Percentiles rank a stretch among this genome's conserved stretches.
These are phyloP conservation scores for Lodderomyces metapsilosis DNA, from an alignment of 1,139 yeast species.

Conservation along the genomic window DNA sequence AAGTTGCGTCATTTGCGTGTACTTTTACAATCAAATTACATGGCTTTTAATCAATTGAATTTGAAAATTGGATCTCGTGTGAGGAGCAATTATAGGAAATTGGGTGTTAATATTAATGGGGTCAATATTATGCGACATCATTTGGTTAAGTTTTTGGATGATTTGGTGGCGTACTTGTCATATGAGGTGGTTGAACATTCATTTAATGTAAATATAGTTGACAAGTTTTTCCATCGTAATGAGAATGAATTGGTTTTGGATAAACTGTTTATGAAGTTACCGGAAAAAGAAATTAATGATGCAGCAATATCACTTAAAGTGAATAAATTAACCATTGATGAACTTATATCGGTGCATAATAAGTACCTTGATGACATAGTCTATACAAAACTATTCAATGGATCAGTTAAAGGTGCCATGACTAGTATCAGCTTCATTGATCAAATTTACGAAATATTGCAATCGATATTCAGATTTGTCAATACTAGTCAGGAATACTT, in stretches of 20 bases:
- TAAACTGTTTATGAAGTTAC: slow-evolving; percentile 10
- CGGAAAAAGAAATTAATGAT: slow-evolving; percentile 3
- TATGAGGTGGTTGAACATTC: slow-evolving; percentile 50
- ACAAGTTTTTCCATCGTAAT: slow-evolving; percentile 18
- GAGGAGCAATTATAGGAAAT: background rate
- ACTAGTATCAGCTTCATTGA: slow-evolving; percentile 42
- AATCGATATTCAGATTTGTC: slow-evolving; percentile 41
- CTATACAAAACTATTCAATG: slow-evolving; percentile 39
- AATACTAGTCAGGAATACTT: slow-evolving; percentile 46
- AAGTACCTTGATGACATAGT: slow-evolving; percentile 38
- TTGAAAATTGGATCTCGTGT: background rate
- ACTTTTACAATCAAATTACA: slow-evolving; percentile 44
- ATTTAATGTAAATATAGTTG: slow-evolving; percentile 24
- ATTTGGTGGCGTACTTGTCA: slow-evolving; percentile 43
- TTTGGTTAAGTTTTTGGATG: slow-evolving; percentile 44
- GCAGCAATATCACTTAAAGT: slow-evolving; percentile 16
- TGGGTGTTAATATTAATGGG: slow-evolving; percentile 14
- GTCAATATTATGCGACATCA: slow-evolving; percentile 36
- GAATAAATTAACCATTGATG: slow-evolving; percentile 45
- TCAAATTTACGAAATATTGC: slow-evolving; percentile 47
- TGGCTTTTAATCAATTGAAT: slow-evolving; percentile 19
- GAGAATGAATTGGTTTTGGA: slow-evolving; percentile 11
- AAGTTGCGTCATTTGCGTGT: slow-evolving; percentile 62
- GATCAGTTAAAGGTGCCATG: slow-evolving; percentile 32
- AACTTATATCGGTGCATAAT: slow-evolving; percentile 41